Evolutionary conservation across 331 rosid species (phyloP).

Genomic region (Stylosanthes scabra): DNA sequence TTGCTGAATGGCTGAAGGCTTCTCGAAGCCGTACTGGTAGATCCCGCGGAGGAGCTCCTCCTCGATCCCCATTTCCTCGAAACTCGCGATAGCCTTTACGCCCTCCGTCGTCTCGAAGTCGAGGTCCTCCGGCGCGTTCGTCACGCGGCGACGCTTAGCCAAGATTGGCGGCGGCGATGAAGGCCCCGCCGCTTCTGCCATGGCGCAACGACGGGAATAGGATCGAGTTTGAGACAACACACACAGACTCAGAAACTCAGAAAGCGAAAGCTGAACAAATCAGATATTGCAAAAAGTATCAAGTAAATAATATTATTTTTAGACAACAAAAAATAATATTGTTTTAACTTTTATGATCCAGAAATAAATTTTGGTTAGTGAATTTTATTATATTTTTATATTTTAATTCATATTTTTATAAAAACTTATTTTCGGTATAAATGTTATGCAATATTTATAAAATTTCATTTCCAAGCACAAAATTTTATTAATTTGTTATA

Average conservation of each 20-base stretch:
- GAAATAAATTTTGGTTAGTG: too few species aligned
- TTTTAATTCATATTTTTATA: too few species aligned
- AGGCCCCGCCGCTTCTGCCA: not conserved
- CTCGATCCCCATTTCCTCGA: constrained; percentile 92
- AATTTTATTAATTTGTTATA: too few species aligned
- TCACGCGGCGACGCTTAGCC: constrained; percentile 60
- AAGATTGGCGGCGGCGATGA: constrained; percentile 64
- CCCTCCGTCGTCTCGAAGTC: constrained; percentile 93
- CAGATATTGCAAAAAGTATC: too few species aligned
- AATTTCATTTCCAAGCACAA: too few species aligned
- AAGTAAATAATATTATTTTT: too few species aligned
- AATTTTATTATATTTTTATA: too few species aligned
- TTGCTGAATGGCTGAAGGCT: constrained; percentile 98
- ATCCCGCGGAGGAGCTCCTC: constrained; percentile 95
- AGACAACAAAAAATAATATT: too few species aligned
- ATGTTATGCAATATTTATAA: too few species aligned
- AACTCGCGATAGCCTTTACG: constrained; percentile 73
- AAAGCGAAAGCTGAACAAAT: not conserved
- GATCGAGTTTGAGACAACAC: not conserved
- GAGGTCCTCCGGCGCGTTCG: constrained; percentile 59
- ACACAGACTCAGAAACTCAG: not conserved
- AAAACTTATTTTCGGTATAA: too few species aligned
- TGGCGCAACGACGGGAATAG: too few species aligned
- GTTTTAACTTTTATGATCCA: too few species aligned
- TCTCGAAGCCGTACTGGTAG: constrained; percentile 90